Base-by-base conservation (phyloP, 257 asterid genomes). In the Solanum medicagineum region DNA sequence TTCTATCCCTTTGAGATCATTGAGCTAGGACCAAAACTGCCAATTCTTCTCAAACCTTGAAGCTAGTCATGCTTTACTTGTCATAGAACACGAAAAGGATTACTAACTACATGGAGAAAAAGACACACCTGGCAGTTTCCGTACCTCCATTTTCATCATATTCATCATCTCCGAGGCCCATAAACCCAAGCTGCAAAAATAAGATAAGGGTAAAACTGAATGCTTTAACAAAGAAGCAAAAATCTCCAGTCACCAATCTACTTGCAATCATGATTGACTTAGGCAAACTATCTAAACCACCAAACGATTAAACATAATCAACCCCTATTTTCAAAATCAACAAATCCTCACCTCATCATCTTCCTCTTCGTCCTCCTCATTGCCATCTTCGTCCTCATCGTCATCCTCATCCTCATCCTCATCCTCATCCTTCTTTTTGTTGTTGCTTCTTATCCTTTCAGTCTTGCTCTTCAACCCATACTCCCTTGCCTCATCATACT, bases 401-500 rank as follows among this genome's bases (percentile, higher is more conserved):
- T 89, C 92, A 0, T 86, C 94, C 59, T 90, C 91, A 24, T 89
- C 86, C 1, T 90, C 92, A 87, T 87, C 94, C 2, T 90, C 92
- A 87, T 89, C 86, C 3, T 90, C 92, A 87, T 89, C 87, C 86
- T 90, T 70, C 20, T 90, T 85, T 89, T 90, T 42, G 86, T 90
- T 80, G 44, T 45, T 59, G 22, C 49, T 79, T 54, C 83, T 79
- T 79, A 1, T 26, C 10, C 22, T 79, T 29, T 79, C 53, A 15
- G 49, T 79, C 29, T 89, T 91, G 85, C 85, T 90, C 92, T 88
- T 87, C 68, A 87, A 16, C 54, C 98, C 98, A 86, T 93, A 96
- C 86, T 94, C 98, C 86, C 92, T 90, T 10, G 91, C 97, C 87
- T 96, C 99, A 63, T 94, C 98, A 45, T 88, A 92, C 73, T 86